Evolutionary conservation across 1,284 basidiomycete species (phyloP).

Genomic region (Neolentinus lepideus): DNA sequence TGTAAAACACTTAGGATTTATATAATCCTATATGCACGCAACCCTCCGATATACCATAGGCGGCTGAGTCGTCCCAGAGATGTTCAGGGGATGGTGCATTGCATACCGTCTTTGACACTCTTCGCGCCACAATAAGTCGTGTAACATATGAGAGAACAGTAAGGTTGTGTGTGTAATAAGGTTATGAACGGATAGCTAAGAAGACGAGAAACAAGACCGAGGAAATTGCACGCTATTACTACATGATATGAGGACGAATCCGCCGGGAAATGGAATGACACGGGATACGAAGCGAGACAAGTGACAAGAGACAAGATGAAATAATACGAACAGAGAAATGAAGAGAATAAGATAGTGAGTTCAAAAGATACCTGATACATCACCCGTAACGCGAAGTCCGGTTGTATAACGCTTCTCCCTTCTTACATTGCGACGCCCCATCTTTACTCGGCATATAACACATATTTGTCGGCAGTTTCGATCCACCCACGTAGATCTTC

Average conservation of each 20-base stretch:
- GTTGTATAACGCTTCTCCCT: not conserved
- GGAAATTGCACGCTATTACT: not conserved
- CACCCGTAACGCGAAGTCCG: not conserved
- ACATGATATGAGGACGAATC: constrained; percentile 1
- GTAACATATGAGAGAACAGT: too few species aligned
- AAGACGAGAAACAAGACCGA: not conserved
- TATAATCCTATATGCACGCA: constrained; percentile 1
- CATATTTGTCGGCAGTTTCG: constrained; percentile 78
- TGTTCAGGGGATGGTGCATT: not conserved
- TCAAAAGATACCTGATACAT: not conserved
- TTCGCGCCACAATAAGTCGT: too few species aligned
- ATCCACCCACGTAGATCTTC: constrained; percentile 76
- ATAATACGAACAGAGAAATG: not conserved
- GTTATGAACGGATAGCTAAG: not conserved
- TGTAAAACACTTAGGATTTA: constrained; percentile 1
- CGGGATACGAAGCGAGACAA: not conserved
- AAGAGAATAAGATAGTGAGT: not conserved
- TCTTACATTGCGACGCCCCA: not conserved
- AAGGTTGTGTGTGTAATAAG: not conserved
- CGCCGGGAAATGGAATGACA: not conserved
- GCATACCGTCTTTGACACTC: not conserved
- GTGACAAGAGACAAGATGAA: not conserved
- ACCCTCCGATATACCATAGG: not conserved
- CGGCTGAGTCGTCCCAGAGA: not conserved
- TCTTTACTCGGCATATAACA: constrained; percentile 73